Conservation (phyloP, 257 asterid genomes). For the Salvia rosmarinus region DNA sequence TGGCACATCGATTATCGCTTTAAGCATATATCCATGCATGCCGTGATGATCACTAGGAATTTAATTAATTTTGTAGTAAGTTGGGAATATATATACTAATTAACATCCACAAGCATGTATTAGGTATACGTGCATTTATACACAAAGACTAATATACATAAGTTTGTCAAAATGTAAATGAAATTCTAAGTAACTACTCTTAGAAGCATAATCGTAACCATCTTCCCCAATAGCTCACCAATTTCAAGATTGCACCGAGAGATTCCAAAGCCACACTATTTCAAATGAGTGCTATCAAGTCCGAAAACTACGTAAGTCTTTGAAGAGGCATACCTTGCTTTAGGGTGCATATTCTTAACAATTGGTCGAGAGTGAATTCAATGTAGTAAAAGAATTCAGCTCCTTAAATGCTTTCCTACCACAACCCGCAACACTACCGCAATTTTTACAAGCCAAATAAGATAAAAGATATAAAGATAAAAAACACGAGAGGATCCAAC, state of each 20-base stretch:
- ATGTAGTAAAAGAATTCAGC: conserved; percentile 26
- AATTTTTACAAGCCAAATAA: conserved; percentile 43
- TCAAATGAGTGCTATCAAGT: background rate
- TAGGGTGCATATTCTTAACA: conserved; percentile 73
- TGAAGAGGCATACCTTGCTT: conserved; percentile 58
- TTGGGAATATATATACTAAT: background rate
- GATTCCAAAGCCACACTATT: conserved; percentile 1
- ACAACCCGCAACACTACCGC: conserved; percentile 53
- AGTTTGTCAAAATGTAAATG: too few species aligned
- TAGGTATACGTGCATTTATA: too few species aligned
- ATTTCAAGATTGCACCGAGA: background rate
- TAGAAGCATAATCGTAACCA: too few species aligned
- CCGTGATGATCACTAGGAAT: too few species aligned
- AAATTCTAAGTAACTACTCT: too few species aligned
- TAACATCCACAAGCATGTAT: background rate
- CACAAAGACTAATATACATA: too few species aligned
- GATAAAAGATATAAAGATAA: background rate
- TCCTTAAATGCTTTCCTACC: conserved; percentile 56
- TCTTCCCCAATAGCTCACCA: conserved; percentile 1
- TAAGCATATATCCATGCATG: background rate
- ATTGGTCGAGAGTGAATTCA: conserved; percentile 40
- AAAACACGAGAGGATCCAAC: conserved; percentile 55
- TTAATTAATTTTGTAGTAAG: too few species aligned
- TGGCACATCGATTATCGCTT: conserved; percentile 8
- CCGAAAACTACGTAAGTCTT: conserved; percentile 21